Evolutionary conservation across 768 basidiomycete species (phyloP), one percentile per base, ranked within the genome.

Genomic region (Lactifluus volemus): DNA sequence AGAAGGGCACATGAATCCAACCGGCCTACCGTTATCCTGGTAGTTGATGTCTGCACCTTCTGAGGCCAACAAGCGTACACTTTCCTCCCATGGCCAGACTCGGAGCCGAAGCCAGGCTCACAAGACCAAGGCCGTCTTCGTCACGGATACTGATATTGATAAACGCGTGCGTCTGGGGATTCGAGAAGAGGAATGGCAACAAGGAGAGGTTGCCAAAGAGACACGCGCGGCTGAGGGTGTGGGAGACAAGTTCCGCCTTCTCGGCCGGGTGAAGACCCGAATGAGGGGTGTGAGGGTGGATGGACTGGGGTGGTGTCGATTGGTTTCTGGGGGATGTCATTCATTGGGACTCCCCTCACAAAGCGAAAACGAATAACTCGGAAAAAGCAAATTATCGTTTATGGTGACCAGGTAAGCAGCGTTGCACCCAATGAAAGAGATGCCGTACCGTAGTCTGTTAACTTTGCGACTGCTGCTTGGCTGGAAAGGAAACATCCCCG

Each of bases 71-170:
- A 90, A 74, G 59, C 92, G 79, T 8, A 94, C 87, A 66, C 88
- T 89, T 71, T 97, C 93, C 73, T 97, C 94, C 65, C 90, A 58
- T 88, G 81, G 64, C 92, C 91, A 19, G 82, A 81, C 56, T 91
- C 89, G 30, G 84, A 82, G 42, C 89, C 86, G 69, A 92, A 92
- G 11, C 89, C 90, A 63, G 78, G 70, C 88, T 86, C 75, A 94
- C 78, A 63, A 93, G 75, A 29, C 88, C 85, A 49, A 92, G 77
- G 12, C 91, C 92, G 64, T 98, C 93, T 53, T 95, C 92, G 72
- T 96, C 94, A 65, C 82, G 80, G 58, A 81, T 72, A 45, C 75
- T 75, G 50, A 93, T 78, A 72, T 93, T 89, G 60, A 90, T 75
- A 67, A 78, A 81, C 10, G 75, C 70, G 69, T 86, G 88, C 7